A percentile compares a stretch with the other conserved stretches of the same genome.
Conservation (phyloP, 2,329 filamentous ascomycete species). For the Elsinoe ampelina region DNA sequence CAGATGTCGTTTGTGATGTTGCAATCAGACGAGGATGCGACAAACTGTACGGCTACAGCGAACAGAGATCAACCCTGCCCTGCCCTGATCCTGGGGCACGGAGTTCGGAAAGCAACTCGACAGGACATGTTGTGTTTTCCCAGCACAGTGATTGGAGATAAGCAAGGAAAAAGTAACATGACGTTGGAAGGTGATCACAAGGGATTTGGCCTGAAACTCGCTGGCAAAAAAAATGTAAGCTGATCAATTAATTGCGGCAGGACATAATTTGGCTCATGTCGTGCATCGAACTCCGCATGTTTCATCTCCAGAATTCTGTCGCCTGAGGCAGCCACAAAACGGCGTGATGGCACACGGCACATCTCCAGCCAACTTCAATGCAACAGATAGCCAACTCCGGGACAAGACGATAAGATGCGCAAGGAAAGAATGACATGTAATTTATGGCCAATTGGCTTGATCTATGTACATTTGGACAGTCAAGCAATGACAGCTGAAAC, state of each 20-base stretch:
- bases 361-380: too few relatives aligned
- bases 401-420: too few relatives aligned
- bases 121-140: not conserved
- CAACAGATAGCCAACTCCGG: too few relatives aligned
- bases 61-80: not conserved
- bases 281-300: not conserved
- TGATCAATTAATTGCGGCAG: not conserved
- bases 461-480: not conserved
- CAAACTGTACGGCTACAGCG: not conserved
- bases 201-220: not conserved
- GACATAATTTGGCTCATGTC: not conserved
- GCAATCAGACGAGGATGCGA: slow-evolving; percentile 3
- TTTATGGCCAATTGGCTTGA: not conserved
- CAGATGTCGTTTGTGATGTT: not conserved
- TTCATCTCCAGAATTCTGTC: slow-evolving; percentile 2
- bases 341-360: not conserved
- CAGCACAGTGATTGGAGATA: not conserved
- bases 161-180: not conserved
- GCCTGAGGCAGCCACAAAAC: slow-evolving; percentile 10
- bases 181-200: not conserved
- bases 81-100: not conserved
- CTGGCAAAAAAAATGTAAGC: not conserved
- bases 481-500: not conserved
- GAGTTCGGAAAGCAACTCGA: not conserved
- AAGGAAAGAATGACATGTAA: too few relatives aligned